Percentiles rank a stretch among this genome's conserved stretches.
Conservation (phyloP, 1,284 basidiomycete species). For the Cutaneotrichosporon cutaneum region DNA sequence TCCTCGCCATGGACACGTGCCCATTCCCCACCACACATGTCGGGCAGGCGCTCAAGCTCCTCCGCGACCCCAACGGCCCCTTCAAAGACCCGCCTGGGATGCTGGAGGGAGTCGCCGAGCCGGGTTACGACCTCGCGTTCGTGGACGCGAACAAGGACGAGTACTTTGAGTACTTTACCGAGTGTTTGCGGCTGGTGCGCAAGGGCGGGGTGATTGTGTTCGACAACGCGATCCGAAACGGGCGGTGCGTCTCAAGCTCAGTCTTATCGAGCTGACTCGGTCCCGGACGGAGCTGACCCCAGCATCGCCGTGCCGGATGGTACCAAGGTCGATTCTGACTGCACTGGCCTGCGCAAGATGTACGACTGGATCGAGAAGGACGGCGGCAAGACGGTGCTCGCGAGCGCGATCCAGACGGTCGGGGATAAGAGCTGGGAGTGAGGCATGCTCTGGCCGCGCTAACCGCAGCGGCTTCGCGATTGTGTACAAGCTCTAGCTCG, state of each 20-base stretch:
- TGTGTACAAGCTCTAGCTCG: constrained; percentile 30
- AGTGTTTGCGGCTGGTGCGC: constrained; percentile 36
- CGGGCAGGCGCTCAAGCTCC: constrained; percentile 34
- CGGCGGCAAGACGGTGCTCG: constrained; percentile 42
- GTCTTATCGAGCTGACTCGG: too few relatives aligned
- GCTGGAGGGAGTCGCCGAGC: constrained; percentile 25
- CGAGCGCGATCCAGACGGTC: constrained; percentile 44
- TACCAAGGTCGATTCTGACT: constrained; percentile 28
- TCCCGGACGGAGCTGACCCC: not conserved
- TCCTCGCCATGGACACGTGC: constrained; percentile 41
- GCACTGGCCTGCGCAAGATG: constrained; percentile 38
- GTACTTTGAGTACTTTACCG: constrained; percentile 39
- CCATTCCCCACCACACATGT: constrained; percentile 46
- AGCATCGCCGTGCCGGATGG: constrained; percentile 23
- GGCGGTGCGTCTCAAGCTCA: constrained; percentile 30
- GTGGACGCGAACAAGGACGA: constrained; percentile 47
- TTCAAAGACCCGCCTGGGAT: constrained; percentile 31
- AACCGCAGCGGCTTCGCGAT: constrained; percentile 36
- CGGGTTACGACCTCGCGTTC: constrained; percentile 46
- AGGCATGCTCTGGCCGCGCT: constrained; percentile 20
- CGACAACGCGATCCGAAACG: constrained; percentile 43
- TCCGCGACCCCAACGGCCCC: constrained; percentile 28
- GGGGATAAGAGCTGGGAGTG: constrained; percentile 49
- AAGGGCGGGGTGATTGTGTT: constrained; percentile 43
- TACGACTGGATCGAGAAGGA: constrained; percentile 48